Conservation (phyloP, 75 land plant species). For the Sequoiadendron giganteum region DNA sequence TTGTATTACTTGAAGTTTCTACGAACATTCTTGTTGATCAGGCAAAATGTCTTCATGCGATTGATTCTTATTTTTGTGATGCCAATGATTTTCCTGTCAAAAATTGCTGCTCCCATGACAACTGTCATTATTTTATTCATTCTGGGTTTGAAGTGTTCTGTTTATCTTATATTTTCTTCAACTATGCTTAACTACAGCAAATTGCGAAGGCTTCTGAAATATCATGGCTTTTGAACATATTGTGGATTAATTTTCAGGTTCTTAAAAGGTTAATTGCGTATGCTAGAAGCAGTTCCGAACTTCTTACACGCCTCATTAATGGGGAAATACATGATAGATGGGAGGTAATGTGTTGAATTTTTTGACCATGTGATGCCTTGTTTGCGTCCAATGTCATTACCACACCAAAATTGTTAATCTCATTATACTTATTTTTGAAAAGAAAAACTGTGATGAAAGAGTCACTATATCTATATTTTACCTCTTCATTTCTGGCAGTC, state of each 20-base stretch:
- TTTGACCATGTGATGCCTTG: not conserved
- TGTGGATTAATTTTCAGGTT: conserved; percentile 31
- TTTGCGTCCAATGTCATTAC: not conserved
- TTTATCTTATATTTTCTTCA: not conserved
- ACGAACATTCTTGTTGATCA: not conserved
- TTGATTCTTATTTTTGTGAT: not conserved
- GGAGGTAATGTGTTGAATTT: conserved; percentile 57
- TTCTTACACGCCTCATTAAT: conserved; percentile 54
- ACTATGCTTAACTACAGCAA: not conserved
- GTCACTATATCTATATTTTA: not conserved
- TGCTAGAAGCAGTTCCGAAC: conserved; percentile 76
- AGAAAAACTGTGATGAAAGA: not conserved
- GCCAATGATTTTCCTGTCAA: not conserved
- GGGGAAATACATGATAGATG: conserved; percentile 53
- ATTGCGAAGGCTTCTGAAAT: not conserved
- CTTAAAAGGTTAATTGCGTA: conserved; percentile 75
- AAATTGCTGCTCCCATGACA: not conserved
- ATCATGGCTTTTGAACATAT: not conserved
- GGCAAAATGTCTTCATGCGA: not conserved
- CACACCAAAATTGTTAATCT: not conserved
- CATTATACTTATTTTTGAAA: not conserved
- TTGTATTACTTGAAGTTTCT: not conserved
- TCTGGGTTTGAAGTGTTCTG: not conserved
- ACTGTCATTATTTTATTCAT: not conserved
- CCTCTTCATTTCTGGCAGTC: conserved; percentile 48